These are phyloP conservation scores for Tylopilus felleus DNA, from an alignment of 768 basidiomycete species.

Conservation along the genomic window DNA sequence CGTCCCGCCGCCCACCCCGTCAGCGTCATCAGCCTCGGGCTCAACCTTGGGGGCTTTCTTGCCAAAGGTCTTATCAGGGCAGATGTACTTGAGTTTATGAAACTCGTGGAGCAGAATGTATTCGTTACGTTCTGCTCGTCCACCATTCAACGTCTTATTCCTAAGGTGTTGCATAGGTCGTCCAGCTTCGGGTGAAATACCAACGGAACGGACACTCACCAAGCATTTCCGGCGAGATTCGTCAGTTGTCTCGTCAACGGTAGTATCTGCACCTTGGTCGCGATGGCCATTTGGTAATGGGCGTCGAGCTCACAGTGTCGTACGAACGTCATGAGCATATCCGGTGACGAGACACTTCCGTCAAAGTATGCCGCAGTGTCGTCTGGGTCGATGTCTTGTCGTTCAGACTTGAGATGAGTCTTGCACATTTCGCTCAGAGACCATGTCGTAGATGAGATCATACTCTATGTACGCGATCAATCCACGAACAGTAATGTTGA, in stretches of 20 bases:
- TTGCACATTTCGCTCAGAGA: slow-evolving; percentile 96
- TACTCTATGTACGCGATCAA: slow-evolving; percentile 51
- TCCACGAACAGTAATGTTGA: neutral
- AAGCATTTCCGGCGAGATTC: slow-evolving; percentile 93
- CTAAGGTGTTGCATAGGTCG: slow-evolving; percentile 37
- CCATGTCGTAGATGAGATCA: slow-evolving; percentile 98
- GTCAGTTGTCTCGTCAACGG: slow-evolving; percentile 92
- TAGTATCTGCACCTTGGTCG: slow-evolving; percentile 88
- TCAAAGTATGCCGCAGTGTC: slow-evolving; percentile 93
- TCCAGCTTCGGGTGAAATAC: neutral
- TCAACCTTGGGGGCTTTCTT: slow-evolving; percentile 61
- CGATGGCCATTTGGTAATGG: slow-evolving; percentile 96
- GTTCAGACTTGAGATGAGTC: slow-evolving; percentile 78
- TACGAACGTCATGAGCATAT: slow-evolving; percentile 81
- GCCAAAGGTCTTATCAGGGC: slow-evolving; percentile 90
- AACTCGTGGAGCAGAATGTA: slow-evolving; percentile 99
- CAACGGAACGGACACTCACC: slow-evolving; percentile 47
- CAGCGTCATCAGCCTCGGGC: slow-evolving; percentile 52
- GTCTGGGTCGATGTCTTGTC: slow-evolving; percentile 95
- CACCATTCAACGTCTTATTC: slow-evolving; percentile 97
- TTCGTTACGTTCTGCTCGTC: slow-evolving; percentile 97
- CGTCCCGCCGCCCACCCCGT: slow-evolving; percentile 40
- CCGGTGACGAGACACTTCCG: slow-evolving; percentile 69
- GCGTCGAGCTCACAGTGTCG: slow-evolving; percentile 94
- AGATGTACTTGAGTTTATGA: slow-evolving; percentile 92